Percentiles rank a stretch among this genome's conserved stretches.
These are phyloP conservation scores for Neofusicoccum umdonicola DNA, from an alignment of 2,329 filamentous ascomycete genomes.

Conservation along the genomic window DNA sequence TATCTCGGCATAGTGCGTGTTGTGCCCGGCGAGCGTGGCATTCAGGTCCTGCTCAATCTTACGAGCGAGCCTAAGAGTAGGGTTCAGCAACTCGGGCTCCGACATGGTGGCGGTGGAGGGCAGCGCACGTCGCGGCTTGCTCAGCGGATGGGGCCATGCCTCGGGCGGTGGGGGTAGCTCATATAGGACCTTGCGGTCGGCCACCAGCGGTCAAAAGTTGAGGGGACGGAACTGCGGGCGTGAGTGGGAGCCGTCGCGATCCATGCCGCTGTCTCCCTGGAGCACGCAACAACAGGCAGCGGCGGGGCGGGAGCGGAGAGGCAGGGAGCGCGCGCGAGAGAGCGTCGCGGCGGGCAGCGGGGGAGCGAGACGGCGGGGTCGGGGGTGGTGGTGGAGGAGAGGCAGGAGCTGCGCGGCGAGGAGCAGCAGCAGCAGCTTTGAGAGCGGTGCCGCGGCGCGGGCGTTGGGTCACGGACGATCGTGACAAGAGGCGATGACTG, in stretches of 20 bases:
- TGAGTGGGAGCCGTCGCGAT: slow-evolving; percentile 50
- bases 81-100: slow-evolving; percentile 24
- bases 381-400: not conserved
- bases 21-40: slow-evolving; percentile 49
- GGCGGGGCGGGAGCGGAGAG: not conserved
- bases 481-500: slow-evolving; percentile 2
- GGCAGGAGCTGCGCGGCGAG: not conserved
- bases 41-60: slow-evolving; percentile 50
- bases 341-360: not conserved
- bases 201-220: slow-evolving; percentile 52
- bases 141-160: slow-evolving; percentile 48
- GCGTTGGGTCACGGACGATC: slow-evolving; percentile 6
- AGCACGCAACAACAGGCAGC: slow-evolving; percentile 12
- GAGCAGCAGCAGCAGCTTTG: slow-evolving; percentile 8
- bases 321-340: not conserved
- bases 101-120: not conserved
- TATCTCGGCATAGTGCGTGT: slow-evolving; percentile 51
- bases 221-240: slow-evolving; percentile 47
- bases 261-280: slow-evolving; percentile 42
- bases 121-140: slow-evolving; percentile 53
- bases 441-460: slow-evolving; percentile 9
- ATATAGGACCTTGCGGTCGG: slow-evolving; percentile 46
- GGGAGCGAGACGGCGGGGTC: not conserved
- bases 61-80: slow-evolving; percentile 38
- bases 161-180: slow-evolving; percentile 29